Conservation (phyloP, 805 yeast species). For the Myxozyma monticola region DNA sequence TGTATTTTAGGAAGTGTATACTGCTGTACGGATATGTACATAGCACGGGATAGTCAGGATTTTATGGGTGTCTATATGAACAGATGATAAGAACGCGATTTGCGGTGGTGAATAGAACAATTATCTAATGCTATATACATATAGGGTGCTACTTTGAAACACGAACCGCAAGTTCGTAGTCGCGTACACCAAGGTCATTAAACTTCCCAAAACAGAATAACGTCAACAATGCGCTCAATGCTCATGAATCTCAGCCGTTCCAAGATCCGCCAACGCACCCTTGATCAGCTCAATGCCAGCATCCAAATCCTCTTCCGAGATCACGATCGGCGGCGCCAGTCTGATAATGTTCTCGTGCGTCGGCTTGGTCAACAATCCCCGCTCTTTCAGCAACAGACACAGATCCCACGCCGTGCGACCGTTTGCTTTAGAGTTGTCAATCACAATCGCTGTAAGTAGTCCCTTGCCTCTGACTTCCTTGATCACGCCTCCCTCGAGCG, state of each 20-base stretch:
- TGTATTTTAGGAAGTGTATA: no score
- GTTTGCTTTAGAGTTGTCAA: slow-evolving; percentile 76
- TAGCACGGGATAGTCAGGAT: no score
- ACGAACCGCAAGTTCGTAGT: no score
- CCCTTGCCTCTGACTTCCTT: slow-evolving; percentile 79
- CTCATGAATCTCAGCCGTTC: slow-evolving; percentile 30
- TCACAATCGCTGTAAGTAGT: slow-evolving; percentile 84
- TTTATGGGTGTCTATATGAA: no score
- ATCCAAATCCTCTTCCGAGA: slow-evolving; percentile 78
- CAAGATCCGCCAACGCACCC: slow-evolving; percentile 51
- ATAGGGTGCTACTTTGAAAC: no score
- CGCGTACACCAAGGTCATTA: no score
- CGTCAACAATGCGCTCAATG: not conserved
- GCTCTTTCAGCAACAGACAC: slow-evolving; percentile 81
- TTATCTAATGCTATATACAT: no score
- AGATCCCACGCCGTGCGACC: slow-evolving; percentile 97
- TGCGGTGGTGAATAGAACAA: no score
- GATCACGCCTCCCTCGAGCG: slow-evolving; percentile 49
- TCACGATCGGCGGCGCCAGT: slow-evolving; percentile 93
- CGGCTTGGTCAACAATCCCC: slow-evolving; percentile 82
- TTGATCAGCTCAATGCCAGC: slow-evolving; percentile 78
- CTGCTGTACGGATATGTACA: no score
- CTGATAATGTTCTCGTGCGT: slow-evolving; percentile 95
- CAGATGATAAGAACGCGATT: no score
- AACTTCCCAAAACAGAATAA: no score